Evolutionary conservation across 768 basidiomycete genomes (phyloP), one percentile per base, ranked within the genome.

Genomic region (Pholiota conissans): DNA sequence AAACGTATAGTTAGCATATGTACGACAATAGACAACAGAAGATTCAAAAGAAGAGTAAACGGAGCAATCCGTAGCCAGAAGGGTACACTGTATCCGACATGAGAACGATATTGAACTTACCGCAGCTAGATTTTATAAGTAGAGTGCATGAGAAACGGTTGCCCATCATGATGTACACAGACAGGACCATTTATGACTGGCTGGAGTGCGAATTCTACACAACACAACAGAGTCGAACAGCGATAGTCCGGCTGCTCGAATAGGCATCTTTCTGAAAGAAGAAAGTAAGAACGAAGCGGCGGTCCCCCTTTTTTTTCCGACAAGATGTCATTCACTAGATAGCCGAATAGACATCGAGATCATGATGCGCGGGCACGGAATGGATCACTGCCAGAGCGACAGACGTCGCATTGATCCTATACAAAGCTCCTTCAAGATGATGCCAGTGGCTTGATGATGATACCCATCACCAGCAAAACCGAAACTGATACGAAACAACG

Each of bases 221-320:
- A 22, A 6, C 10, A 20, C 16, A 14, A 4, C 37, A 20, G 7
- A 11, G 20, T 10, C 20, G 24, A 20, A 45, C n/a, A 22, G n/a
- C 6, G 42, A 45, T 2, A 3, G 39, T 18, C 9, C 39, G 39
- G 18, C 5, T 24, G 42, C 42, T 45, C 42, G 11, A 24, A 39
- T 18, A 18, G 18, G 42, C 18, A 13, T 45, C 4, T 45, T 45
- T 22, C 13, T 32, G 30, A 13, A 13, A 6, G 42, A 22, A 18
- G 20, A 11, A 22, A 20, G 11, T 26, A 18, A 9, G 18, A 11
- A 20, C 9, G 42, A 45, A 45, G 20, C 49, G 29, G 50, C 32
- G 50, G n/a, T 13, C 50, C 50, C 50, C 11, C 20, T 26, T 20
- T 3, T 18, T 34, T 52, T 52, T 52, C 50, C 50, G 50, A 52